Evolutionary conservation across 768 basidiomycete species (phyloP).

Genomic region (Termitomyces sp.): DNA sequence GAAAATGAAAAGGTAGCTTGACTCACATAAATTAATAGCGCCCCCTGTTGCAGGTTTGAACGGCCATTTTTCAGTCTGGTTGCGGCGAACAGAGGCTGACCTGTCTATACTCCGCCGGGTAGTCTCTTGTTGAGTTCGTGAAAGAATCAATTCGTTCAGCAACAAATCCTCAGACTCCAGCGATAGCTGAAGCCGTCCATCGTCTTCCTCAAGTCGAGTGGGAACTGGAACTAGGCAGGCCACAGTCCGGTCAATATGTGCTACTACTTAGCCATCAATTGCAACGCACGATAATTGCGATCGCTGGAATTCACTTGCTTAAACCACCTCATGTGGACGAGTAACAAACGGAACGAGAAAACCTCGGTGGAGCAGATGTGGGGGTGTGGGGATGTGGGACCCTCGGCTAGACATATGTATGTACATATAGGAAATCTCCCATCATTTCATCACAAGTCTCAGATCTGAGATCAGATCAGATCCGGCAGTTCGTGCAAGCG

Average conservation of each 20-base stretch:
- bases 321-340: neutral
- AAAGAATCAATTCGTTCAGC: neutral
- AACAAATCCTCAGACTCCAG: neutral
- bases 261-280: neutral
- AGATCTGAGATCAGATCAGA: neutral
- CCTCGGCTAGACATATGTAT: neutral
- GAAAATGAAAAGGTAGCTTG: neutral
- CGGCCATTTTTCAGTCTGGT: neutral
- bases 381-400: no score
- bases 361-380: neutral
- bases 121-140: neutral
- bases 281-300: neutral
- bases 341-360: neutral
- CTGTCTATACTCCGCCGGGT: neutral
- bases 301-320: neutral
- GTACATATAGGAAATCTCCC: neutral
- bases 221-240: neutral
- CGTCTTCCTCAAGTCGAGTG: neutral
- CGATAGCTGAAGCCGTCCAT: neutral
- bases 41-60: neutral
- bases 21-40: neutral
- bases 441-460: neutral
- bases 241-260: neutral
- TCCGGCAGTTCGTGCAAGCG: no score
- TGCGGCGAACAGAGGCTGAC: neutral